Evolutionary conservation across 768 basidiomycete species (phyloP), one percentile per base, ranked within the genome.

Genomic region (Omphalotus guepiniiformis): DNA sequence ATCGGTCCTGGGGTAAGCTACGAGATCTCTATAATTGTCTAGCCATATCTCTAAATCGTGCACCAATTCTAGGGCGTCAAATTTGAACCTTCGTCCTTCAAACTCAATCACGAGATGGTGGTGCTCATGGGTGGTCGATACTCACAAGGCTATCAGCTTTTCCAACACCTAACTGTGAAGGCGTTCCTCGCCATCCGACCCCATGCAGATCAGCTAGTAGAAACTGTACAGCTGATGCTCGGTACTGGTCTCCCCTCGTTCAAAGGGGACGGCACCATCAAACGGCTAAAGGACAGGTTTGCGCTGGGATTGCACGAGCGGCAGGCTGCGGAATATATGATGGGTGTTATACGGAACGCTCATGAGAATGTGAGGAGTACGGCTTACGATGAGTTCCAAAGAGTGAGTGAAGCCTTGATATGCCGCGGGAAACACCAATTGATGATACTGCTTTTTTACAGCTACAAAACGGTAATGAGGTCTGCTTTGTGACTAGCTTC

Each of bases 41-140:
- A 46, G 3, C 37, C 28, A 38, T 30, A 12, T 38, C 3, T 22
- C 26, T 40, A 15, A n/a, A 47, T 29, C 48, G 21, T 53, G 15
- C 8, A 19, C 32, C 19, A 54, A 9, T 30, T 38, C 7, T 56
- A 93, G 93, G 93, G 96, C 50, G 88, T 99, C 66, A 99, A 98
- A 76, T 99, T 99, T 62, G 96, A 99, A 61, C 95, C 96, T 0
- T 88, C 75, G 62, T 95, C 93, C 9, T 99, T 99, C 83, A 99
- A 99, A 69, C 78, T 99, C 40, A 96, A 92, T 51, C 94, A 97
- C 63, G 96, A 99, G 65, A 99, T 99, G 96, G 88, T 98, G 15
- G 77, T 88, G 12, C 70, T 98, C 26, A 99, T 99, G 96, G 96
- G 96, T 40, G 96, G 96, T 8, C 78, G 88, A 54, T 79, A 88